Conservation (phyloP, 208 protist species). For the Wallacemonas sp. region DNA sequence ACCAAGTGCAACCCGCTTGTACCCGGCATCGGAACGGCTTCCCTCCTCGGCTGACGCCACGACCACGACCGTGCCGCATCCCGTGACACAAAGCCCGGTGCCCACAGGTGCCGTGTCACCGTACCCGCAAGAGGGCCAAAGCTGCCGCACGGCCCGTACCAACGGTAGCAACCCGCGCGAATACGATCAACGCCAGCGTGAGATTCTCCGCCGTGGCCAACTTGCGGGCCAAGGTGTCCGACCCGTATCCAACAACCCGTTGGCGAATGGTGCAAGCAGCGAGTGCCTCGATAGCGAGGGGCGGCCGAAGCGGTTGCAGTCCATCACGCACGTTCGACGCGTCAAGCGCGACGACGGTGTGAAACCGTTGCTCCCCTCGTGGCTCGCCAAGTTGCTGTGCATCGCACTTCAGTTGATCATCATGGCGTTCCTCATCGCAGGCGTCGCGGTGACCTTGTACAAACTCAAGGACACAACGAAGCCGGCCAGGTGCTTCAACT, state of each 20-base stretch:
- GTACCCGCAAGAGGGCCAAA: no score
- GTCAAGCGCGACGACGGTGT: constrained; percentile 5
- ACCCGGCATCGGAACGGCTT: no score
- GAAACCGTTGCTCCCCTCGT: not conserved
- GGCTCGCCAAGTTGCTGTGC: not conserved
- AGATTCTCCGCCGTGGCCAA: constrained; percentile 7
- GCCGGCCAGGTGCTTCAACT: not conserved
- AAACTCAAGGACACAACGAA: not conserved
- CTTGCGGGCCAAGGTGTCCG: constrained; percentile 1
- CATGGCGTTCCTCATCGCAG: constrained; percentile 5
- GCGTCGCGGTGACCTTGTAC: not conserved
- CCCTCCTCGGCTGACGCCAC: no score
- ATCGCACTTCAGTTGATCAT: not conserved
- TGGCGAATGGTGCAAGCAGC: not conserved
- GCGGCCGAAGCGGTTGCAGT: not conserved
- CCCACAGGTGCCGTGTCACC: no score
- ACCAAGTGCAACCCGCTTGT: no score
- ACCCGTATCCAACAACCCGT: not conserved
- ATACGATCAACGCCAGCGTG: not conserved
- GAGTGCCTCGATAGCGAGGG: constrained; percentile 8
- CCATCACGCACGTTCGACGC: not conserved
- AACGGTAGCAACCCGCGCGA: no score
- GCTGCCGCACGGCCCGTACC: no score
- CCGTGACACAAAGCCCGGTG: no score
- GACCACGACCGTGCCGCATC: no score